Conservation (phyloP, 1,139 yeast species). For the Nematodospora anomalae region DNA sequence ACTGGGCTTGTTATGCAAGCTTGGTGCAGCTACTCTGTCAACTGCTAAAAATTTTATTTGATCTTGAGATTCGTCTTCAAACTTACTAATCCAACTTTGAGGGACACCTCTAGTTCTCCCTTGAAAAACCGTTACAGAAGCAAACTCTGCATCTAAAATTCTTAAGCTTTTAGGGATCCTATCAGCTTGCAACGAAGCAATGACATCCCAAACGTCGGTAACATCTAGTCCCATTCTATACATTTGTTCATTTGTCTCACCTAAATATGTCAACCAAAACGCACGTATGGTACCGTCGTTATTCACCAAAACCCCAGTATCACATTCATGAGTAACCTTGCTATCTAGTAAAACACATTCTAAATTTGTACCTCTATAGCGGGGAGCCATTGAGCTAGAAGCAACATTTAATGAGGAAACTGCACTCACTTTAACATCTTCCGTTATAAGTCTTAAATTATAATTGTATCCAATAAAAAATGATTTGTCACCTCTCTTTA, state of each 20-base stretch:
- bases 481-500: slow-evolving; percentile 74
- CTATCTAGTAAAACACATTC: slow-evolving; percentile 79
- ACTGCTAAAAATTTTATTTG: slow-evolving; percentile 74
- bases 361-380: slow-evolving; percentile 82
- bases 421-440: slow-evolving; percentile 76
- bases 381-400: slow-evolving; percentile 64
- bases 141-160: slow-evolving; percentile 78
- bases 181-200: slow-evolving; percentile 53
- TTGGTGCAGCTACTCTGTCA: slow-evolving; percentile 62
- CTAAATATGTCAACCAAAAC: slow-evolving; percentile 79
- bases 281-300: slow-evolving; percentile 78
- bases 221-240: slow-evolving; percentile 83
- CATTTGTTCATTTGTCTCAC: slow-evolving; percentile 65
- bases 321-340: slow-evolving; percentile 70
- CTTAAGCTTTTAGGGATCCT: slow-evolving; percentile 55
- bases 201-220: slow-evolving; percentile 59
- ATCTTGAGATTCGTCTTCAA: slow-evolving; percentile 60
- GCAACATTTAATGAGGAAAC: slow-evolving; percentile 75
- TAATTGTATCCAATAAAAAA: slow-evolving; percentile 79
- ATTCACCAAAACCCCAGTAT: slow-evolving; percentile 79
- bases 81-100: slow-evolving; percentile 72
- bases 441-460: slow-evolving; percentile 67
- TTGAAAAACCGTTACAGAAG: slow-evolving; percentile 64
- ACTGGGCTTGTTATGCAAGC: slow-evolving; percentile 22
- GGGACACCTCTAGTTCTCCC: slow-evolving; percentile 87